Percentiles rank a stretch among this genome's conserved stretches.
Evolutionary conservation across 371 early-diverging fungal species (phyloP).

Genomic region (Actinomortierella ambigua): DNA sequence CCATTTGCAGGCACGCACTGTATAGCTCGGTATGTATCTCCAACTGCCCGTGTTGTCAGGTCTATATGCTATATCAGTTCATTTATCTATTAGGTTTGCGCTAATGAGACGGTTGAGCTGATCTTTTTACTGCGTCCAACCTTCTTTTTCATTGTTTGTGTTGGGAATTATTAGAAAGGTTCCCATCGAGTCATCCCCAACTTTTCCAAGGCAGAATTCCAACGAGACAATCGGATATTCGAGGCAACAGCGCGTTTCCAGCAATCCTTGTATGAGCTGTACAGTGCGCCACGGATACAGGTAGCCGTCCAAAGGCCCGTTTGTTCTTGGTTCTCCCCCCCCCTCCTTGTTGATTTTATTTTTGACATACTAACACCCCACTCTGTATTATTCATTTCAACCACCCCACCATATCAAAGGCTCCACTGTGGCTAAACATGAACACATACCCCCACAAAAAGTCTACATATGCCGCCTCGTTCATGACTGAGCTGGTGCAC

Average conservation of each 20-base stretch:
- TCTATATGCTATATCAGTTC: too few relatives aligned
- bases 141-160: neutral
- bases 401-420: constrained; percentile 35
- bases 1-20: constrained; percentile 44
- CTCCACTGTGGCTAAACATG: constrained; percentile 70
- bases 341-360: neutral
- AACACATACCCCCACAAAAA: constrained; percentile 64
- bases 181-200: too few relatives aligned
- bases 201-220: constrained; percentile 33
- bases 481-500: constrained; percentile 56
- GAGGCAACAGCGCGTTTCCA: constrained; percentile 60
- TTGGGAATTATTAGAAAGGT: neutral
- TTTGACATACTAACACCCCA: neutral
- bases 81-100: too few relatives aligned
- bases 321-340: constrained; percentile 7
- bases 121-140: neutral
- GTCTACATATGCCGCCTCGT: constrained; percentile 50
- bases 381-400: neutral
- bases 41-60: too few relatives aligned
- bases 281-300: constrained; percentile 65
- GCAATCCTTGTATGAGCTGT: constrained; percentile 55
- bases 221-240: constrained; percentile 53
- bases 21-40: neutral
- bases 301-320: constrained; percentile 47
- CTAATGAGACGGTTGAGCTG: too few relatives aligned